phyloP scores from a whole-genome alignment of 176 grass and related monocot genomes.

The Aegilops umbellulata region DNA sequence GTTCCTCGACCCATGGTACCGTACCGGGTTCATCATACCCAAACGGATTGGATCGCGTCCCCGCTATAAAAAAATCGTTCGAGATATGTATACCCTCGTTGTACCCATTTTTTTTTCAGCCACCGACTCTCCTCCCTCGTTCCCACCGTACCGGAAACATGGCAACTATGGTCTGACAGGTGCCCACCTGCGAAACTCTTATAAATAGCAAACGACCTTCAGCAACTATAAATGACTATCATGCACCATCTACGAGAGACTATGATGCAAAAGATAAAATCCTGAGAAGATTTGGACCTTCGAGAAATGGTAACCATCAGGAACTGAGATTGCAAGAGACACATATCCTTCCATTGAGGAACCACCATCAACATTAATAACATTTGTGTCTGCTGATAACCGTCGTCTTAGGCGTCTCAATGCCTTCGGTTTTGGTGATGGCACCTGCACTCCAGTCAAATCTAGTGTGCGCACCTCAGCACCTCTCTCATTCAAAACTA shows the following conservation, averaged over 20 bases:
- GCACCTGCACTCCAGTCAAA: constrained; percentile 71
- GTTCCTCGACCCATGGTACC: too few species aligned
- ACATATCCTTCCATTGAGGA: constrained; percentile 73
- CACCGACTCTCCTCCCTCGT: too few species aligned
- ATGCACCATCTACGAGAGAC: background rate
- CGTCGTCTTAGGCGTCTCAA: constrained; percentile 72
- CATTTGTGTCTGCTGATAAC: constrained; percentile 71
- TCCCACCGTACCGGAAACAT: too few species aligned
- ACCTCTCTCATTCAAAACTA: constrained; percentile 69
- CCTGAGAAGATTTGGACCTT: constrained; percentile 53
- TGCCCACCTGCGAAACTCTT: background rate
- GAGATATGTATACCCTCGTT: too few species aligned
- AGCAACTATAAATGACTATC: background rate
- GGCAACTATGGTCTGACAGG: background rate
- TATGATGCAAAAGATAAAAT: constrained; percentile 18
- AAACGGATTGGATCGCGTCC: too few species aligned
- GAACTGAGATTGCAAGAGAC: constrained; percentile 72
- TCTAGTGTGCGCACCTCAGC: constrained; percentile 68
- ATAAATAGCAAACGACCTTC: background rate
- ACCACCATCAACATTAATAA: constrained; percentile 83
- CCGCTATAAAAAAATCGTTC: too few species aligned
- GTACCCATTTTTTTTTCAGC: too few species aligned
- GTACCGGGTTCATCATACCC: too few species aligned
- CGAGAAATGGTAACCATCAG: constrained; percentile 96
- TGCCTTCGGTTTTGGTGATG: constrained; percentile 61